Conservation (phyloP, 2,329 filamentous ascomycete species). For the Ilyonectria sp. region DNA sequence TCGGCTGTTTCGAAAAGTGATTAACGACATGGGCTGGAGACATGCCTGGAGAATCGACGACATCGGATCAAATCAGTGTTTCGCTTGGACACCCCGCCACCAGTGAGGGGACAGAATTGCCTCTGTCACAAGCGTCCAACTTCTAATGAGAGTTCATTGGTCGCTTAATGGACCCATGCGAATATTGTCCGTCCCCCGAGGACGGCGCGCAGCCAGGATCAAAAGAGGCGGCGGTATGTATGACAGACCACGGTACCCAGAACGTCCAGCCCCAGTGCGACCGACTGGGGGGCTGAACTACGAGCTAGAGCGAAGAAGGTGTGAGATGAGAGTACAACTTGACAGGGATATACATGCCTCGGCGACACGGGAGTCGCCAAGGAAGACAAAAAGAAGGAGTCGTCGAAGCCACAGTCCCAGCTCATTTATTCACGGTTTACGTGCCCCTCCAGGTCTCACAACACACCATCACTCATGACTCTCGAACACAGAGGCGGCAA, state of each 20-base stretch:
- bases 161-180: conserved; percentile 30
- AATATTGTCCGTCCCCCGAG: conserved; percentile 28
- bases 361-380: conserved; percentile 41
- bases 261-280: conserved; percentile 35
- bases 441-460: conserved; percentile 1
- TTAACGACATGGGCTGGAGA: conserved; percentile 4
- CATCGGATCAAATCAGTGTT: conserved; percentile 11
- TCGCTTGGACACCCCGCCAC: conserved; percentile 11
- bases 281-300: conserved; percentile 37
- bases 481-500: neutral
- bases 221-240: conserved; percentile 26
- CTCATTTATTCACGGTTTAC: conserved; percentile 3
- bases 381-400: conserved; percentile 50
- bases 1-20: conserved; percentile 16
- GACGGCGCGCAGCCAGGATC: conserved; percentile 31
- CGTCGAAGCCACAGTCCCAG: conserved; percentile 36
- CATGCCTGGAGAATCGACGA: neutral
- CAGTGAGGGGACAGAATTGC: conserved; percentile 25
- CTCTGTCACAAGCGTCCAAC: conserved; percentile 29
- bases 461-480: neutral
- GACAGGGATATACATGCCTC: conserved; percentile 41
- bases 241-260: conserved; percentile 27
- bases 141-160: conserved; percentile 29
- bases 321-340: conserved; percentile 38
- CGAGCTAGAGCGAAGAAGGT: conserved; percentile 33